A percentile compares a stretch with the other conserved stretches of the same genome.
Conservation (phyloP, 768 basidiomycete genomes). For the Boletus coccyginus region DNA sequence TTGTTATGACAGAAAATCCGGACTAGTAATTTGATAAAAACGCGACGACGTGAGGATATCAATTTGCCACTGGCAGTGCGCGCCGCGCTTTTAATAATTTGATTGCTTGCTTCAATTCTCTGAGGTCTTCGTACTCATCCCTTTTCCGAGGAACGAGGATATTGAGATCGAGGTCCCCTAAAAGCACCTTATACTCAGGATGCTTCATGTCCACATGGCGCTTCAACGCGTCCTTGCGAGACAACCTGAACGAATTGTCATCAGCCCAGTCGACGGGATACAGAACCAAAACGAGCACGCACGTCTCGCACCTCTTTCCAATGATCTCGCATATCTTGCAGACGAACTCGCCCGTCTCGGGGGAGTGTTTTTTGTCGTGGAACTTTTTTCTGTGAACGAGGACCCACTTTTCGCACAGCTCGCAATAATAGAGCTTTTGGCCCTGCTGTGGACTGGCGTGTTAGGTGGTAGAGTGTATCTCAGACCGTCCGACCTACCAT, state of each 20-base stretch:
- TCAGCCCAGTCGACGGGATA: neutral
- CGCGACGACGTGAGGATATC: too few relatives aligned
- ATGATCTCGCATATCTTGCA: neutral
- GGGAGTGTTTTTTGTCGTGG: neutral
- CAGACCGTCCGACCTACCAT: neutral
- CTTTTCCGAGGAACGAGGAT: neutral
- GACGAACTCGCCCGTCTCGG: neutral
- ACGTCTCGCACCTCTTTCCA: neutral
- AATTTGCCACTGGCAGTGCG: too few relatives aligned
- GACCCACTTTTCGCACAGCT: neutral
- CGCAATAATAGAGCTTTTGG: neutral
- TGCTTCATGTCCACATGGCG: neutral
- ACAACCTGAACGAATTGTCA: neutral
- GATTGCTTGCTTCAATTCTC: neutral
- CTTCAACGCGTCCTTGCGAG: conserved; percentile 3
- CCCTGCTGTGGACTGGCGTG: neutral
- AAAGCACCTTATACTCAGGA: neutral
- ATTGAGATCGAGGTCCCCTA: neutral
- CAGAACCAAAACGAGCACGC: neutral
- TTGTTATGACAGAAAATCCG: too few relatives aligned
- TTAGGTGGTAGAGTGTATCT: neutral
- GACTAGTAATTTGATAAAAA: too few relatives aligned
- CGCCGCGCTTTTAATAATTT: neutral
- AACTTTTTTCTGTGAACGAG: neutral
- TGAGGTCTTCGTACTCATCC: neutral